phyloP scores from a whole-genome alignment of 108 stramenopile genomes.

The Skeletonema grethae region DNA sequence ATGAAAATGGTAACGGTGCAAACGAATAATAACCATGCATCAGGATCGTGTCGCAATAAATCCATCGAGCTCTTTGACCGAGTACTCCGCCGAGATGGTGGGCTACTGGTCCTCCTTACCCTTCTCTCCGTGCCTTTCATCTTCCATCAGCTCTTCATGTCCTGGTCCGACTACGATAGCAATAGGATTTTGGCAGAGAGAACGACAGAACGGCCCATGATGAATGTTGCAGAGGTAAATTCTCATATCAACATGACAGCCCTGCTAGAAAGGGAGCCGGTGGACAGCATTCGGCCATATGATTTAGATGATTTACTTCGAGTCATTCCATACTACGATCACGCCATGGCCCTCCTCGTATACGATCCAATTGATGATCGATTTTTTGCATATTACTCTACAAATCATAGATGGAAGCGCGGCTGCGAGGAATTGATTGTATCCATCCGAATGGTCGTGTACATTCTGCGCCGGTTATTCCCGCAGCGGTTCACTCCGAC shows the following conservation, averaged over 20 bases:
- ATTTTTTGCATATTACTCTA: neutral
- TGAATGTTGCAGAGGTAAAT: neutral
- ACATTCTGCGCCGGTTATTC: slow-evolving; percentile 2
- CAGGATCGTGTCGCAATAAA: neutral
- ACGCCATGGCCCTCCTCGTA: slow-evolving; percentile 16
- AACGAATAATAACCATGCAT: neutral
- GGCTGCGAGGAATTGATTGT: neutral
- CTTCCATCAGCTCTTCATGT: neutral
- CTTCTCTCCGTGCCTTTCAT: neutral
- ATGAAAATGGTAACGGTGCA: neutral
- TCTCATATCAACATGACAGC: slow-evolving; percentile 1
- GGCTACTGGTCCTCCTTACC: neutral
- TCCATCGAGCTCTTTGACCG: neutral
- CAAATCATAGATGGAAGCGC: slow-evolving; percentile 6
- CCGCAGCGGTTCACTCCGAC: slow-evolving; percentile 9
- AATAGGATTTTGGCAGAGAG: neutral
- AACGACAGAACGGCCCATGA: neutral
- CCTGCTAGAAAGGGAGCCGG: neutral
- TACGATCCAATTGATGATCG: slow-evolving; percentile 4
- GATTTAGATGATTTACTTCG: slow-evolving; percentile 4
- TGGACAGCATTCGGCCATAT: slow-evolving; percentile 5
- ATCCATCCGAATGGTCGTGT: neutral
- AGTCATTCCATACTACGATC: slow-evolving; percentile 5
- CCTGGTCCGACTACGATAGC: neutral
- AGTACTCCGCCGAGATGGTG: neutral